Evolutionary conservation across 345 rosid species (phyloP).

Genomic region (Bruguiera parviflora): DNA sequence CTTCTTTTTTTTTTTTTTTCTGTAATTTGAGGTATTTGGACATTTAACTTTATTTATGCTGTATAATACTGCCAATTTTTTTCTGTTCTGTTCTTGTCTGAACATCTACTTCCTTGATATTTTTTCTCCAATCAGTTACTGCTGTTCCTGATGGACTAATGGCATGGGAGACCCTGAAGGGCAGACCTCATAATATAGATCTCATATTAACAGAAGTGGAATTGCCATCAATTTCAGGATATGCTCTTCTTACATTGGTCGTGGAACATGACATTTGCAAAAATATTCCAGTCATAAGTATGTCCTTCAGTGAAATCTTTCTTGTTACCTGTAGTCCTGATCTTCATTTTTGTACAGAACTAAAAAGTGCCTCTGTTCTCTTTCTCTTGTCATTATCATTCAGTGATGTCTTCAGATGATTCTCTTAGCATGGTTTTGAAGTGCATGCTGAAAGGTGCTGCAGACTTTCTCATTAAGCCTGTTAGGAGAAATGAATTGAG

Average conservation of each 20-base stretch:
- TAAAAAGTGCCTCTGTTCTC: constrained; percentile 6
- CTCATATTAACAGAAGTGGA: constrained; percentile 72
- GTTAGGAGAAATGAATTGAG: constrained; percentile 69
- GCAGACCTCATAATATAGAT: constrained; percentile 46
- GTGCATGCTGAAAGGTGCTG: constrained; percentile 79
- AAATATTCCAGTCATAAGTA: constrained; percentile 84
- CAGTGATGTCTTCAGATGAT: constrained; percentile 75
- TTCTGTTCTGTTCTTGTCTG: neutral
- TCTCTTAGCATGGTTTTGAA: constrained; percentile 58
- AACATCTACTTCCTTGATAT: neutral
- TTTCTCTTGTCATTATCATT: neutral
- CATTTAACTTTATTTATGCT: neutral
- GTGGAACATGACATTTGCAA: constrained; percentile 71
- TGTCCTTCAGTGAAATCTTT: constrained; percentile 15
- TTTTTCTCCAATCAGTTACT: constrained; percentile 41
- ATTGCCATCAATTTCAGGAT: constrained; percentile 72
- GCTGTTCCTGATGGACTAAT: constrained; percentile 74
- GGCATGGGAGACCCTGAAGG: constrained; percentile 73
- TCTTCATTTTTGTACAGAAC: constrained; percentile 3
- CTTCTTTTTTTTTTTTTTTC: too few species aligned
- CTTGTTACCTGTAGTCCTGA: neutral
- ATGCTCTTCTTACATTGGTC: constrained; percentile 59
- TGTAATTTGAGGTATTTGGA: neutral
- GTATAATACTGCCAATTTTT: neutral
- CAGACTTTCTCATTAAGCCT: constrained; percentile 73